phyloP scores from a whole-genome alignment of 2,329 filamentous ascomycete species.

The Cladosporium sp. region DNA sequence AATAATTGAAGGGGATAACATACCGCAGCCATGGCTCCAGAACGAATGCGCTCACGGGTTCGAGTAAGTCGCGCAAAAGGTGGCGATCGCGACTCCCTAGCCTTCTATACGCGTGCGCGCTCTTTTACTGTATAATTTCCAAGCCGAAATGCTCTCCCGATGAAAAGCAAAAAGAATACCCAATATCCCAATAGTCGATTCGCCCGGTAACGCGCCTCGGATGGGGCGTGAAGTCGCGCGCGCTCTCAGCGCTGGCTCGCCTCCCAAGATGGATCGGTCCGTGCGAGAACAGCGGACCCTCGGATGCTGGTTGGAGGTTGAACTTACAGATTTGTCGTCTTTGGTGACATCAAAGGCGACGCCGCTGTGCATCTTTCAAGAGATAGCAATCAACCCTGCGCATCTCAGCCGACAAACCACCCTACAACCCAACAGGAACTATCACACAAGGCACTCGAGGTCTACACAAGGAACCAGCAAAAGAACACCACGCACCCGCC shows the following conservation, averaged over 20 bases:
- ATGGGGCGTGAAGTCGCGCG: neutral
- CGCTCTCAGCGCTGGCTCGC: neutral
- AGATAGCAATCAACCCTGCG: too few relatives aligned
- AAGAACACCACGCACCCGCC: neutral
- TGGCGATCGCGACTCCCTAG: too few relatives aligned
- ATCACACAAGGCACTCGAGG: too few relatives aligned
- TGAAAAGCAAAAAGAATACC: neutral
- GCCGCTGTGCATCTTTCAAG: neutral
- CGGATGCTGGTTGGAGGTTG: too few relatives aligned
- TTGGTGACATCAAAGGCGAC: neutral
- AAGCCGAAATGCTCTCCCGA: too few relatives aligned
- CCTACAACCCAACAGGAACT: too few relatives aligned
- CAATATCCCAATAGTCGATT: neutral
- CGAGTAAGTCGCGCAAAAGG: neutral
- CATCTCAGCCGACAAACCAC: too few relatives aligned
- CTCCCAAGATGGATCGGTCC: neutral
- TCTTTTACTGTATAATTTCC: too few relatives aligned
- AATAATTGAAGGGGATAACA: neutral
- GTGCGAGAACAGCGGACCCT: neutral
- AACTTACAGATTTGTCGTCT: neutral
- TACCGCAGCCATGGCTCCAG: constrained; percentile 10
- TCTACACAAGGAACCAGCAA: too few relatives aligned
- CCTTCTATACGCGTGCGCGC: too few relatives aligned
- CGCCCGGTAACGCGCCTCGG: neutral
- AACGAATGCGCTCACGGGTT: constrained; percentile 2